Evolutionary conservation across 2,329 filamentous ascomycete genomes (phyloP).

Genomic region (Clarireedia homoeocarpa): DNA sequence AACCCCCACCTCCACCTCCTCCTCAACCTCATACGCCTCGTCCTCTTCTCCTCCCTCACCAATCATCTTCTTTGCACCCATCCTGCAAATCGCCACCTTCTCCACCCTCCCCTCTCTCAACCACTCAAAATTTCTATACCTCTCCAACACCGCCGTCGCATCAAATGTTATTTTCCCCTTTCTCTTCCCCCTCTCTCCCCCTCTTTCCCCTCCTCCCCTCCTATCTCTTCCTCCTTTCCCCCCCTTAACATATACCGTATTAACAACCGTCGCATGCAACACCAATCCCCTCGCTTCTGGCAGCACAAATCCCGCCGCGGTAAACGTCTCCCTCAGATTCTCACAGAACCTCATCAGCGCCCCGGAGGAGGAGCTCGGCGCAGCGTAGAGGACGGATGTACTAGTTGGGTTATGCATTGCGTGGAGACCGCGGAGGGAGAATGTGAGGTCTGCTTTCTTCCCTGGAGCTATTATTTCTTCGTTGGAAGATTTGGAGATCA

Average conservation of each 20-base stretch:
- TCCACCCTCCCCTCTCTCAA: slow-evolving; percentile 60
- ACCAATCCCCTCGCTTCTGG: slow-evolving; percentile 55
- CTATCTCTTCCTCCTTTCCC: slow-evolving; percentile 18
- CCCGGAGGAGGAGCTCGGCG: slow-evolving; percentile 46
- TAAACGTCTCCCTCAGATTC: slow-evolving; percentile 46
- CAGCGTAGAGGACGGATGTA: slow-evolving; percentile 58
- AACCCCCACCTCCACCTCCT: slow-evolving; percentile 17
- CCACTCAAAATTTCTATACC: slow-evolving; percentile 63
- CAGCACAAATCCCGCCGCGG: slow-evolving; percentile 46
- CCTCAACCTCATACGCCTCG: slow-evolving; percentile 26
- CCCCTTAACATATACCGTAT: slow-evolving; percentile 64
- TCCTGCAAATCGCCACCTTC: slow-evolving; percentile 70
- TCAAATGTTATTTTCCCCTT: slow-evolving; percentile 38
- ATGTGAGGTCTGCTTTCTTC: background rate
- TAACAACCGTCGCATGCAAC: slow-evolving; percentile 78
- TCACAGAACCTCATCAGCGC: slow-evolving; percentile 49
- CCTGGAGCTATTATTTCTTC: too few species aligned
- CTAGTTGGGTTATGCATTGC: slow-evolving; percentile 50
- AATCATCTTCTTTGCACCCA: slow-evolving; percentile 62
- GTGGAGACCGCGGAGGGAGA: slow-evolving; percentile 47
- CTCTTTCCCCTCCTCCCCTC: background rate
- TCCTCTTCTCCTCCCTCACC: slow-evolving; percentile 14
- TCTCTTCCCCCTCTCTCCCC: slow-evolving; percentile 25
- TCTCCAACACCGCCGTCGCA: slow-evolving; percentile 45
- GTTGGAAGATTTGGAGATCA: slow-evolving; percentile 21